Base-by-base conservation (phyloP, 768 basidiomycete species). In the Lentinula aciculospora region DNA sequence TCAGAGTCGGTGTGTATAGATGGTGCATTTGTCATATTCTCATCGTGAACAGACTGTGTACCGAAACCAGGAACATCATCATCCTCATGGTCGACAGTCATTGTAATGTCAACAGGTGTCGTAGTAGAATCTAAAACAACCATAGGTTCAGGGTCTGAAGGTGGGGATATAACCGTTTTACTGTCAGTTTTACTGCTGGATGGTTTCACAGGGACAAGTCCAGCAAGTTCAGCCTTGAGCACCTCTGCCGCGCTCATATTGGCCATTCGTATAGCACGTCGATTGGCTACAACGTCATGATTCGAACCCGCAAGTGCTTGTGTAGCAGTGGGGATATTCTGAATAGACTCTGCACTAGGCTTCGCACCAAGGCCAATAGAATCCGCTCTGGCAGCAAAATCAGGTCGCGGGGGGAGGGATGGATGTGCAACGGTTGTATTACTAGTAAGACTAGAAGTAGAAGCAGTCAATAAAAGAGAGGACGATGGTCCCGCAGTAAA, bases 191-290 rank as follows among this genome's bases (percentile, higher is more conserved):
- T 36, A 40, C 53, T 56, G 12, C 40, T 48, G 17, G 48, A 15
- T 28, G 37, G 54, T 51, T 62, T 62, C 28, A 80, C 77, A 60
- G 76, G 77, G 58, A 76, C 68, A 60, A 77, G 68, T 25, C 12
- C 67, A 62, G 86, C 81, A 62, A 98, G 71, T 71, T 98, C 92
- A 53, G 92, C 94, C 73, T 92, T 95, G 65, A 98, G 78, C 69
- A 88, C 82, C 69, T 98, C 92, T 56, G 95, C 95, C 45, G 96
- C 96, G 75, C 85, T 92, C 85, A 98, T 84, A 68, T 98, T 98
- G 28, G 96, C 96, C 83, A 96, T 86, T 60, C 95, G 85, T 62
- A 97, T 92, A 25, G 90, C 92, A 61, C 84, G 83, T 40, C 93
- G 84, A 70, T 96, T 96, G 49, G 88, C 87, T 28, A 95, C 93